Base-by-base conservation (phyloP, 371 early-diverging fungal genomes). In the Agmasoma carcini region DNA sequence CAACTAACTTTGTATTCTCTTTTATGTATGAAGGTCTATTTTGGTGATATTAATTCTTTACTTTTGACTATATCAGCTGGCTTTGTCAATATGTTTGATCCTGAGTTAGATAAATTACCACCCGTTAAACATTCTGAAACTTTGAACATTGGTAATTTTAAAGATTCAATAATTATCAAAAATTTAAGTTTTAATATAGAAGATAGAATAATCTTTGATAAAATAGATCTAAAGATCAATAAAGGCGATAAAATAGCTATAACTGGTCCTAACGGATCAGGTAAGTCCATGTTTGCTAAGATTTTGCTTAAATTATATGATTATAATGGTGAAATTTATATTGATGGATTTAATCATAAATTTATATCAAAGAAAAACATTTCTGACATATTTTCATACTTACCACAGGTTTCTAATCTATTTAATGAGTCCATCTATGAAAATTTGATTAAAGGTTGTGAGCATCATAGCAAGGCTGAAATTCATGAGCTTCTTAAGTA, bases 401-500 rank as follows among this genome's bases (percentile, higher is more conserved):
- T 73, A n/a, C 63, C 67, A 17, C 68, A 66, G 46, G 59, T 65
- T 38, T n/a, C 54, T 1, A 20, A 25, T 26, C 17, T 67, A 2
- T 61, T 67, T 22, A 55, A 67, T 38, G 61, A 56, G 20, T 58
- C 65, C 11, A 56, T 71, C 14, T 54, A 40, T 36, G 54, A 71
- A 25, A 67, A 73, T 15, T 81, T 83, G 5, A 83, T 83, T 46
- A 82, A 82, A 66, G 79, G 80, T 14, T 86, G 87, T 23, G 77
- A 76, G 56, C 84, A 81, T 61, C 79, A 84, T 70, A 81, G 82
- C 6, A 80, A 84, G 34, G 88, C 88, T 1, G 83, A 90, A 61
- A 77, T 83, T 12, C 86, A 86, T 71, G 71, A 87, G 65, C 79
- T 87, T 63, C 81, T 30, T 23, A 31, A 50, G 12, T 5, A 7